Base-by-base conservation (phyloP, 345 rosid genomes). In the Cardamine resedifolia region DNA sequence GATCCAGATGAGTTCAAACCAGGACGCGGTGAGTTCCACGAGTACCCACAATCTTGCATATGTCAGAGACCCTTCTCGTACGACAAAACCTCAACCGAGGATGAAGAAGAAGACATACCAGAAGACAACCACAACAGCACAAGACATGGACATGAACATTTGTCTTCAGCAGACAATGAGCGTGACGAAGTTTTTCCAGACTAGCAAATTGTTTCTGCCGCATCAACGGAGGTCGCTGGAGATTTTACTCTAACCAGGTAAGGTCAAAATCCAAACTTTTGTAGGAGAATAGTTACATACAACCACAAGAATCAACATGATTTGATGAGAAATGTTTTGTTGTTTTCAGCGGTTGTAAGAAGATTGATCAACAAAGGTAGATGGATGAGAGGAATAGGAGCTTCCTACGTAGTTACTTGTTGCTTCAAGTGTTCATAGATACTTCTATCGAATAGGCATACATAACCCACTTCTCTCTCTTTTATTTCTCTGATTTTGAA, bases 1-100 rank as follows among this genome's bases (percentile, higher is more conserved):
- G 98, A 96, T 80, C 99, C 98, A 0, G 86, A 96, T 73, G 92
- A 92, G 78, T 73, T 88, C 81, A 88, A 81, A 81, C 89, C 86
- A 31, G 97, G 98, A 61, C 83, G 91, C 8, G 92, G 97, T 21
- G 98, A 96, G 76, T 90, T 91, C 77, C 91, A 87, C 14, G 99
- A 96, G 82, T 88, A 77, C 70, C 99, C 98, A 10, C 79, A 83
- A 55, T 64, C 94, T 64, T 96, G 99, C 65, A 79, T 96, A 21
- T 96, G 99, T 44, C 81, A 90, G 75, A 88, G 77, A 70, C 88
- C 88, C 26, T 71, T 71, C 44, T 48, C 68, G 3, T 79, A 81
- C 21, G 73, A 66, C 36, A 70, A 52, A 50, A 61, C 50, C 75
- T 69, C 57, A 58, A 77, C 63, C 2, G 78, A 45, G 2, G 72